Evolutionary conservation across 148 eudicot species (phyloP).

Genomic region (Spergularia marina): DNA sequence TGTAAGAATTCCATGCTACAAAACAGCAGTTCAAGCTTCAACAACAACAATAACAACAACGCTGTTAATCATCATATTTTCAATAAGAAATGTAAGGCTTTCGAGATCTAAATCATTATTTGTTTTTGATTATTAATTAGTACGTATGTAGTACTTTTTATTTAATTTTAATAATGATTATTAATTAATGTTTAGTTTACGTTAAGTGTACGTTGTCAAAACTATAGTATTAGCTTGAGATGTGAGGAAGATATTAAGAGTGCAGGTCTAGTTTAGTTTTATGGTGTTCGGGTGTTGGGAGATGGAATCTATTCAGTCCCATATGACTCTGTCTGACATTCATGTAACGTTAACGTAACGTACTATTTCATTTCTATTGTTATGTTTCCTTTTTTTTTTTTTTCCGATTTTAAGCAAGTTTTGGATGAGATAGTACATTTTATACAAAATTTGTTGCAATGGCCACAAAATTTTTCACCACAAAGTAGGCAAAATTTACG

Average conservation of each 20-base stretch:
- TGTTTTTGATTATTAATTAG: not conserved
- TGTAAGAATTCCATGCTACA: constrained; percentile 86
- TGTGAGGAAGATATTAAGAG: not conserved
- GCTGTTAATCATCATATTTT: not conserved
- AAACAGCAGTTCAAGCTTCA: constrained; percentile 27
- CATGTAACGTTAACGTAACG: not conserved
- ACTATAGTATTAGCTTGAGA: not conserved
- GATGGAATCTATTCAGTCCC: constrained; percentile 9
- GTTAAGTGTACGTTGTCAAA: not conserved
- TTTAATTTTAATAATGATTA: not conserved
- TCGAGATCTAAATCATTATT: not conserved
- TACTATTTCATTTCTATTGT: not conserved
- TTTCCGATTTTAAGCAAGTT: too few relatives aligned
- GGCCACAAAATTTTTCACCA: too few relatives aligned
- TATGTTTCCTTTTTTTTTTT: not conserved
- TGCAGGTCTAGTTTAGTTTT: not conserved
- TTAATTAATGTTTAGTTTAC: not conserved
- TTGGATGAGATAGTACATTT: too few relatives aligned
- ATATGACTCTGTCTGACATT: constrained; percentile 14
- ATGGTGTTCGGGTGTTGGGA: constrained; percentile 3
- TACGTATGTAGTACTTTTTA: not conserved
- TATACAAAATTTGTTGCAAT: too few relatives aligned
- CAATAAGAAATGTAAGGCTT: constrained; percentile 22
- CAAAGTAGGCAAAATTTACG: too few relatives aligned
- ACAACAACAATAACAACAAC: not conserved